Evolutionary conservation across 2,329 filamentous ascomycete species (phyloP).

Genomic region (Simplicillium aogashimaense): DNA sequence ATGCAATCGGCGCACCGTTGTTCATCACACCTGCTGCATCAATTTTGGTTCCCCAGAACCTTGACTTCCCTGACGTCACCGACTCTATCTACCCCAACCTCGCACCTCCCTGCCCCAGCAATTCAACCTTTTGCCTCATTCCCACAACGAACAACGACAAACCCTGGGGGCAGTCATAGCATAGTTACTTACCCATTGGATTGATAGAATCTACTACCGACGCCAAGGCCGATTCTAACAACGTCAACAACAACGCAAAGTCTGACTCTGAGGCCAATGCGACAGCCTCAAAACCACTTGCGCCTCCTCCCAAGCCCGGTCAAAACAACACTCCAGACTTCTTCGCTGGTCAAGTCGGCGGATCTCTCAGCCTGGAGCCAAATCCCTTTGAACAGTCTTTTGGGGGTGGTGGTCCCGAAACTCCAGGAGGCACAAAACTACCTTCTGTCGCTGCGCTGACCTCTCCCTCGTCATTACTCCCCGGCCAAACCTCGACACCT

Average conservation of each 20-base stretch:
- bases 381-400: constrained; percentile 98
- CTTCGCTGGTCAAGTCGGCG: constrained; percentile 48
- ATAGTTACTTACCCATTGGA: too few species aligned
- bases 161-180: too few species aligned
- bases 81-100: constrained; percentile 1
- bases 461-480: constrained; percentile 74
- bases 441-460: constrained; percentile 86
- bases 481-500: constrained; percentile 61
- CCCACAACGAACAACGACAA: too few species aligned
- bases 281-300: constrained; percentile 55
- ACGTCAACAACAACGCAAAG: constrained; percentile 23
- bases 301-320: constrained; percentile 58
- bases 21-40: too few species aligned
- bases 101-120: constrained; percentile 3
- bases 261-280: constrained; percentile 41
- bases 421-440: constrained; percentile 72
- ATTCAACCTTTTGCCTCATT: not conserved
- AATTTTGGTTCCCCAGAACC: constrained; percentile 3
- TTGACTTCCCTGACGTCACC: constrained; percentile 1
- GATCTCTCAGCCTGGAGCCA: constrained; percentile 65
- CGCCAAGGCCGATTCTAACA: constrained; percentile 31
- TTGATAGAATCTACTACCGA: constrained; percentile 30
- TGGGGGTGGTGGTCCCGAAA: constrained; percentile 57
- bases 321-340: constrained; percentile 57
- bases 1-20: too few species aligned